A percentile compares a stretch with the other conserved stretches of the same genome.
Evolutionary conservation across 164 flowering plant genomes (phyloP).

Genomic region (Chimonanthus salicifolius): DNA sequence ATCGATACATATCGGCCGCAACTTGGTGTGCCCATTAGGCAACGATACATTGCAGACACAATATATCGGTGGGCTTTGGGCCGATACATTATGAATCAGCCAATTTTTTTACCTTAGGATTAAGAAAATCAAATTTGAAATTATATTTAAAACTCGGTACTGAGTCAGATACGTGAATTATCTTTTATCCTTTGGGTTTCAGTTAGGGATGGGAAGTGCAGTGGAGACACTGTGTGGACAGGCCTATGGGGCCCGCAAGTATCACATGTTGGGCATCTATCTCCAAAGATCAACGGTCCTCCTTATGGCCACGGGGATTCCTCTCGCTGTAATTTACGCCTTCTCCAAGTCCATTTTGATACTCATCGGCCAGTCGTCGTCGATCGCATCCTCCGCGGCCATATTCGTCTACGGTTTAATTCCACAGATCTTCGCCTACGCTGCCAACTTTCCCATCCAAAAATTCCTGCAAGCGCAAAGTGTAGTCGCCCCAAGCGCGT

Average conservation of each 20-base stretch:
- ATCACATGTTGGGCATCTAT: conserved; percentile 57
- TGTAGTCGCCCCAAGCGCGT: conserved; percentile 43
- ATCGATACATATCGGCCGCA: too few species aligned
- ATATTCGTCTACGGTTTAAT: conserved; percentile 31
- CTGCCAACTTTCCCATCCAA: conserved; percentile 37
- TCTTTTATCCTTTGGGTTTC: background rate
- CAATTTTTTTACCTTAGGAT: too few species aligned
- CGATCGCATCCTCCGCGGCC: conserved; percentile 33
- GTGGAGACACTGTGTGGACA: conserved; percentile 68
- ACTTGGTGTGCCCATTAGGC: too few species aligned
- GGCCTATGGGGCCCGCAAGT: conserved; percentile 51
- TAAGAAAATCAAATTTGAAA: too few species aligned
- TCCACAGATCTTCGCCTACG: conserved; percentile 29
- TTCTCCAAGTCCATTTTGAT: conserved; percentile 34
- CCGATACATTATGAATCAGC: too few species aligned
- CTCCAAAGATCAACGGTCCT: conserved; percentile 66
- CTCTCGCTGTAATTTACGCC: conserved; percentile 39
- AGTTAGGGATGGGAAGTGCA: conserved; percentile 70
- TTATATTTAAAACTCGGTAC: too few species aligned
- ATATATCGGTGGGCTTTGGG: too few species aligned
- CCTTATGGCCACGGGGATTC: conserved; percentile 9
- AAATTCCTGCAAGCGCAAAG: conserved; percentile 52
- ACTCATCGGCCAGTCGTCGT: conserved; percentile 34
- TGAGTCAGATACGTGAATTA: too few species aligned
- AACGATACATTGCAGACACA: too few species aligned